Evolutionary conservation across 225 moss, liverwort and hornwort genomes (phyloP).

Genomic region (Takakia lepidozioides): DNA sequence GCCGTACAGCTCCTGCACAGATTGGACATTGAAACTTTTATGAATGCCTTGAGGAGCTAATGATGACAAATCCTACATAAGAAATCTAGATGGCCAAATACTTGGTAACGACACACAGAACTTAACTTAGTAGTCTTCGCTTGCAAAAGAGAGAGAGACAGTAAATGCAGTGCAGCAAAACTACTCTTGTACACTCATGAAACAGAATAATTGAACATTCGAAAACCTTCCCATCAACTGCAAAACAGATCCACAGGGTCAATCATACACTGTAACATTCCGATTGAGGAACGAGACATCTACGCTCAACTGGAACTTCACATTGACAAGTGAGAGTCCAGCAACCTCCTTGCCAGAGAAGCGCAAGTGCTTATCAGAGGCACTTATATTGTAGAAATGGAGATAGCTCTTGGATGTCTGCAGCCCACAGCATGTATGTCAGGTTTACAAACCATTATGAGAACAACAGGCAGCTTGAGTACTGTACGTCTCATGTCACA

Average conservation of each 20-base stretch:
- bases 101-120: not conserved
- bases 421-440: conserved; percentile 20
- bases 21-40: not conserved
- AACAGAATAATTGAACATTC: no score
- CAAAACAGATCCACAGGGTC: not conserved
- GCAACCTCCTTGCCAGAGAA: conserved; percentile 61
- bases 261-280: conserved; percentile 71
- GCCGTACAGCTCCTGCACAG: conserved; percentile 76
- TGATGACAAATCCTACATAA: no score
- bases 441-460: not conserved
- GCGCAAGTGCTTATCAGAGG: conserved; percentile 74
- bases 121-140: not conserved
- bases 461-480: not conserved
- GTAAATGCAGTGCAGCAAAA: no score
- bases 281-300: conserved; percentile 69
- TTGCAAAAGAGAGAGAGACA: no score
- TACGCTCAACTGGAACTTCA: conserved; percentile 53
- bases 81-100: not conserved
- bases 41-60: no score
- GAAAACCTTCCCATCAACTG: not conserved
- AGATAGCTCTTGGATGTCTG: conserved; percentile 90
- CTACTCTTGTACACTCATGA: no score
- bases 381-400: conserved; percentile 71
- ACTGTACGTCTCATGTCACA: not conserved
- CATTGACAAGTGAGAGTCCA: conserved; percentile 61